Evolutionary conservation across 1,284 basidiomycete species (phyloP).

Genomic region (Ceratobasidium sp.): DNA sequence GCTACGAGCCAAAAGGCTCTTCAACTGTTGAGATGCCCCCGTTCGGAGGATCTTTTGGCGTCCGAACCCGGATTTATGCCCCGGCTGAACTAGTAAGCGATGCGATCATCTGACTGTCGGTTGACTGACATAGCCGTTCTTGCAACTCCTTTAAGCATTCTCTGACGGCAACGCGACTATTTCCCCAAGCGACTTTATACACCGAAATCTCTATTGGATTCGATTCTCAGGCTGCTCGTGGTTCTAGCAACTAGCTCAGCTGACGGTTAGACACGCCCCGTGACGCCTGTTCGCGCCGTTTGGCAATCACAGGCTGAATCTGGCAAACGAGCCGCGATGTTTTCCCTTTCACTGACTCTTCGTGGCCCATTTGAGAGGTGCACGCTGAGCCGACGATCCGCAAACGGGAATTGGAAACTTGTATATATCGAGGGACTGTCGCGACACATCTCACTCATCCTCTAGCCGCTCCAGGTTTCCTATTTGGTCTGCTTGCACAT

Average conservation of each 20-base stretch:
- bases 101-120: slow-evolving; percentile 24
- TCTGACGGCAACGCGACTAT: slow-evolving; percentile 1
- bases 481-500: neutral
- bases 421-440: neutral
- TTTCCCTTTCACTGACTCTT: neutral
- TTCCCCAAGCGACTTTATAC: neutral
- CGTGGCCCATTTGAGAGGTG: neutral
- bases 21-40: too few species aligned
- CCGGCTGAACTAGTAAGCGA: slow-evolving; percentile 6
- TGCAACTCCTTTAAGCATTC: neutral
- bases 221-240: neutral
- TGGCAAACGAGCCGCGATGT: neutral
- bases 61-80: neutral
- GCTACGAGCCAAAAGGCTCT: too few species aligned
- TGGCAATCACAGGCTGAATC: neutral
- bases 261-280: neutral
- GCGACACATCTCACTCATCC: neutral
- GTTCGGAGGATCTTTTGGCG: too few species aligned
- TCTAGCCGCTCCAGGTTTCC: neutral
- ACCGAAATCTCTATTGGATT: neutral
- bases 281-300: neutral
- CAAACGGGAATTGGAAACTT: slow-evolving; percentile 11
- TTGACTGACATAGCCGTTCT: neutral
- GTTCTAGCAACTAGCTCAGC: neutral
- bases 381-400: neutral